A percentile compares a stretch with the other conserved stretches of the same genome.
Conservation (phyloP, 768 basidiomycete species). For the Hygrophoropsis aurantiaca region DNA sequence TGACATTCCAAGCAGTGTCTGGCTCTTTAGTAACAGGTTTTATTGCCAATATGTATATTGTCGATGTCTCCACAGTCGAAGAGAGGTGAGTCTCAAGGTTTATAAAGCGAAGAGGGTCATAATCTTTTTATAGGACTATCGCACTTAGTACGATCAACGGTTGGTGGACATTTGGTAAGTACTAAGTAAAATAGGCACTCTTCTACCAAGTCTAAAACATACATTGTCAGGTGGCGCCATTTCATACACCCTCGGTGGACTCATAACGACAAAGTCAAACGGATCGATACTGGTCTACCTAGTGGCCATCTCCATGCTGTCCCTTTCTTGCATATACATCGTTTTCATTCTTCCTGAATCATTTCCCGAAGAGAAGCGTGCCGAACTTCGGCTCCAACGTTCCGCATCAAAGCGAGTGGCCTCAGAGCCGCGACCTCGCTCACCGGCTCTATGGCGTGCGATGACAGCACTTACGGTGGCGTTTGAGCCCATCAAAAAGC, state of each 20-base stretch:
- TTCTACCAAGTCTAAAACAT: not conserved
- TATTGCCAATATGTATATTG: slow-evolving; percentile 24
- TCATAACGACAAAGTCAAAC: slow-evolving; percentile 23
- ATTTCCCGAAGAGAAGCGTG: slow-evolving; percentile 24
- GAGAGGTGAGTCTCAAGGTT: slow-evolving; percentile 11
- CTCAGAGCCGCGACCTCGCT: not conserved
- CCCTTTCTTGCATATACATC: too few species aligned
- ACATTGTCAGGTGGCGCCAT: slow-evolving; percentile 20
- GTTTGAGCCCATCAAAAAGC: slow-evolving; percentile 22
- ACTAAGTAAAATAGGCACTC: slow-evolving; percentile 18
- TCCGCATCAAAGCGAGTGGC: not conserved
- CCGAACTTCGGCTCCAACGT: slow-evolving; percentile 9
- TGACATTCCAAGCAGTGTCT: slow-evolving; percentile 16
- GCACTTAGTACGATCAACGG: too few species aligned
- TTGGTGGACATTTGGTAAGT: slow-evolving; percentile 27
- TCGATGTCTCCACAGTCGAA: slow-evolving; percentile 21
- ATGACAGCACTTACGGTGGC: not conserved
- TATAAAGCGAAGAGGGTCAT: not conserved
- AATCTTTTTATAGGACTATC: slow-evolving; percentile 22
- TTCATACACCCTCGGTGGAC: slow-evolving; percentile 29
- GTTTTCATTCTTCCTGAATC: slow-evolving; percentile 30
- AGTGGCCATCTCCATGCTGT: slow-evolving; percentile 12
- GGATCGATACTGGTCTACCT: slow-evolving; percentile 22
- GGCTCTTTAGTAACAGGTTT: slow-evolving; percentile 10
- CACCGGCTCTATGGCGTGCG: not conserved